Evolutionary conservation across 306 rosid species (phyloP).

Genomic region (Trifolium dubium): DNA sequence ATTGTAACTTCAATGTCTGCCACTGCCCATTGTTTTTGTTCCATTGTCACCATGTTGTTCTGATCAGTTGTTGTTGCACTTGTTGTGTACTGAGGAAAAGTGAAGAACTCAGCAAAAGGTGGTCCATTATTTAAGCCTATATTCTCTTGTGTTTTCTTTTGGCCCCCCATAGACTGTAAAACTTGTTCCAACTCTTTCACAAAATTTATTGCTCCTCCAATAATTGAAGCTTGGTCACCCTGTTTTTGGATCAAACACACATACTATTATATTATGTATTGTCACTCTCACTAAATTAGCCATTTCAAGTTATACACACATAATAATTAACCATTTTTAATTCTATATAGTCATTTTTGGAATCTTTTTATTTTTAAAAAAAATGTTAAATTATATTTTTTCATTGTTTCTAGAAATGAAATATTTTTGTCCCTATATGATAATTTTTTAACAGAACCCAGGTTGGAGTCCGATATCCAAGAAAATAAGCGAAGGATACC

Average conservation of each 20-base stretch:
- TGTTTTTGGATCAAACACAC: conserved; percentile 30
- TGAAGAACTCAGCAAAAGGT: conserved; percentile 74
- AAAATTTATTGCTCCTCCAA: conserved; percentile 94
- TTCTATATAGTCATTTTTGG: too few species aligned
- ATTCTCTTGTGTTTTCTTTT: conserved; percentile 39
- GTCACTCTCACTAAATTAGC: background rate
- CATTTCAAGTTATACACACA: background rate
- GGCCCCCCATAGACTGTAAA: conserved; percentile 65
- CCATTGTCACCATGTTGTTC: conserved; percentile 4
- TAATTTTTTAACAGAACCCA: too few species aligned
- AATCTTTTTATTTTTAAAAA: too few species aligned
- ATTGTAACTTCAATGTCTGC: conserved; percentile 91
- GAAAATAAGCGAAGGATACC: too few species aligned
- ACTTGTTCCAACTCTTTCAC: conserved; percentile 87
- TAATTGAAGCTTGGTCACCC: conserved; percentile 96
- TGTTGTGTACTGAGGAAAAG: conserved; percentile 81
- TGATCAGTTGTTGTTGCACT: conserved; percentile 43
- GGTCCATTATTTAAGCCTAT: background rate
- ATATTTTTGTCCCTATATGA: too few species aligned
- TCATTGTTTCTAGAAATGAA: too few species aligned
- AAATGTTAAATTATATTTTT: too few species aligned
- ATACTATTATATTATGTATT: background rate
- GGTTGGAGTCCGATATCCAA: too few species aligned
- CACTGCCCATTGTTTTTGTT: conserved; percentile 47
- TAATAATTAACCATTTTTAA: too few species aligned